phyloP scores from a whole-genome alignment of 345 rosid species.

The Viola odorata region DNA sequence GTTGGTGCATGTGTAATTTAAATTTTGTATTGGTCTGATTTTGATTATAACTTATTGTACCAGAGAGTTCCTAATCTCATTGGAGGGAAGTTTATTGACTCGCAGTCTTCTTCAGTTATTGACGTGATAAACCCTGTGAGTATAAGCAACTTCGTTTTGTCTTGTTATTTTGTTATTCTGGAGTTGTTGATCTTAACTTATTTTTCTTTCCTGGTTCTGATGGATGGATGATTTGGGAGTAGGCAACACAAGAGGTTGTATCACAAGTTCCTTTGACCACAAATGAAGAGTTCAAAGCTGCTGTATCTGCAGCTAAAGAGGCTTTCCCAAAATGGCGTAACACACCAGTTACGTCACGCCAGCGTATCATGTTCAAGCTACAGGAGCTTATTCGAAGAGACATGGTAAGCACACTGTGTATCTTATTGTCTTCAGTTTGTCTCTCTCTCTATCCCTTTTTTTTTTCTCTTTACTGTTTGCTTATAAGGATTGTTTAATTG shows the following conservation, averaged over 20 bases:
- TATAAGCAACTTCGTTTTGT: not conserved
- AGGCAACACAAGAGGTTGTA: constrained; percentile 97
- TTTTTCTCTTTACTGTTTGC: constrained; percentile 2
- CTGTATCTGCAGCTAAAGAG: constrained; percentile 81
- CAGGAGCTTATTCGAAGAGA: constrained; percentile 92
- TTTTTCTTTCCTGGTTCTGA: too few relatives aligned
- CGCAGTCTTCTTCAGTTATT: constrained; percentile 49
- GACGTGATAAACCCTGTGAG: constrained; percentile 92
- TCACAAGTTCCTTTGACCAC: constrained; percentile 84
- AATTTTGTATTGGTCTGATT: not conserved
- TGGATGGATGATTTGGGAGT: constrained; percentile 2
- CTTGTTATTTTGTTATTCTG: not conserved
- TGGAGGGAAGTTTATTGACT: constrained; percentile 73
- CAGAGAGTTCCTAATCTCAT: constrained; percentile 92
- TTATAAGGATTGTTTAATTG: not conserved
- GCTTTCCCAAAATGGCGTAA: constrained; percentile 84
- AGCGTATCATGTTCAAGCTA: constrained; percentile 84
- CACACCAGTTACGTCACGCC: constrained; percentile 82
- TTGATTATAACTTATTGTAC: constrained; percentile 1
- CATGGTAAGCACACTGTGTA: constrained; percentile 36
- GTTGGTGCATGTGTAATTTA: too few relatives aligned
- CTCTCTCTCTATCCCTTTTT: not conserved
- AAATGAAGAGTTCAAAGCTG: constrained; percentile 80
- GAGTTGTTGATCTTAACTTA: too few relatives aligned
- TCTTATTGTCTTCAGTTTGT: constrained; percentile 3